Base-by-base conservation (phyloP, 805 yeast species). In the Torulaspora indica region DNA sequence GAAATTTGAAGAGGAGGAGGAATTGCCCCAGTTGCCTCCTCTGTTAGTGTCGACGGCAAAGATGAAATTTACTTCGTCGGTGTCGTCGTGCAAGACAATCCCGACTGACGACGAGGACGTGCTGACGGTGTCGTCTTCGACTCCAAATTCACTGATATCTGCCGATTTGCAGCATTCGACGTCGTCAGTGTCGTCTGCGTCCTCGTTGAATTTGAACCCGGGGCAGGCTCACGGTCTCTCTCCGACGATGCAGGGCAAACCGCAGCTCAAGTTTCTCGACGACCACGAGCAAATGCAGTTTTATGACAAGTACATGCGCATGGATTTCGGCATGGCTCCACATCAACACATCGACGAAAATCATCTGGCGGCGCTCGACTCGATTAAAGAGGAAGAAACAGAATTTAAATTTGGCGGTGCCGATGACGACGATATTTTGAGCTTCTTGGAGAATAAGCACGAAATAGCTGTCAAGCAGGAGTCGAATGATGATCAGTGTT, bases 1-100 rank as follows among this genome's bases (percentile, higher is more conserved):
- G 43, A 58, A 58, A 23, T 58, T 58, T 42, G 61, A 57, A 43
- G 60, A 56, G 15, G 61, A 57, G 10, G 57, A 57, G 17, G 22
- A 20, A 5, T 20, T 20, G 22, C 22, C 22, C 7, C 28, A 25
- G 7, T 25, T 25, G 7, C 28, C 28, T 4, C 28, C 48, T 5
- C 23, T 45, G 35, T 37, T 48, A 25, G 43, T 40, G 22, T 28
- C 52, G 4, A 45, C 45, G 15, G 36, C 48, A 10, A 48, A 48
- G 42, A 48, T 48, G 52, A 42, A 38, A 17, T 15, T 32, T 8
- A 40, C 46, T 5, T 42, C 42, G 15, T 48, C 52, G 28, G 39
- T 46, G 39, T 41, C 48, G 12, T 44, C 48, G 12, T 48, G 48
- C 25, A 45, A 40, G 37, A 53, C 58, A 3, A 51, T 45, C 35